Evolutionary conservation across 176 grass and related monocot genomes (phyloP), one percentile per base, ranked within the genome.

Genomic region (Cymbopogon citratus): DNA sequence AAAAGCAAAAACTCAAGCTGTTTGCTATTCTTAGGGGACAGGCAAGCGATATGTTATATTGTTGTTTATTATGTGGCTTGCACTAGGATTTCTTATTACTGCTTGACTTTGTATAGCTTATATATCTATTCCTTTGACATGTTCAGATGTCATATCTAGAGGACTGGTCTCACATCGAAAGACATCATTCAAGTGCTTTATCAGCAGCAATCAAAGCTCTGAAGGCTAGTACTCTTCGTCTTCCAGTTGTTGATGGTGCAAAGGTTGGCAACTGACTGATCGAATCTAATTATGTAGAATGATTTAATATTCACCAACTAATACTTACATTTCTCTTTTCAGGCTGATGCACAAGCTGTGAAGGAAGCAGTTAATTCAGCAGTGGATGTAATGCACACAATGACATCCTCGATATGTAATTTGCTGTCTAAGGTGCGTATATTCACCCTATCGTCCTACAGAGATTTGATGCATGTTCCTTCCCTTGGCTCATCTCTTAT

Each of bases 151-250:
- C 76, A 0, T 83, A 90, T 90, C 85, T 99, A 63, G 97, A 99
- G 31, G 91, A 95, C 24, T 96, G 93, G 91, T 91, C 89, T 80
- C 72, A 86, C 89, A 71, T 91, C 18, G 93, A 99, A 40, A 88
- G 72, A 81, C 83, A 99, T 35, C 91, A 99, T 89, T 93, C 89
- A 56, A 99, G 80, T 73, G 89, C 97, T 83, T 90, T 99, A 68
- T 91, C 84, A 80, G 89, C 85, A 75, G 89, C 91, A 76, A 92
- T 83, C 61, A 89, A 94, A 90, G 93, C 97, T 67, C 71, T 99
- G 69, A 99, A 91, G 80, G 97, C 91, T 80, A 99, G 93, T 74
- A 99, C 97, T 51, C 93, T 99, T 52, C 90, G 97, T 62, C 97
- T 99, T 87, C 97, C 97, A 0, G 85, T 99, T 79, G 87, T 93